A percentile compares a stretch with the other conserved stretches of the same genome.
Evolutionary conservation across 345 rosid genomes (phyloP).

Genomic region (Passiflora organensis): DNA sequence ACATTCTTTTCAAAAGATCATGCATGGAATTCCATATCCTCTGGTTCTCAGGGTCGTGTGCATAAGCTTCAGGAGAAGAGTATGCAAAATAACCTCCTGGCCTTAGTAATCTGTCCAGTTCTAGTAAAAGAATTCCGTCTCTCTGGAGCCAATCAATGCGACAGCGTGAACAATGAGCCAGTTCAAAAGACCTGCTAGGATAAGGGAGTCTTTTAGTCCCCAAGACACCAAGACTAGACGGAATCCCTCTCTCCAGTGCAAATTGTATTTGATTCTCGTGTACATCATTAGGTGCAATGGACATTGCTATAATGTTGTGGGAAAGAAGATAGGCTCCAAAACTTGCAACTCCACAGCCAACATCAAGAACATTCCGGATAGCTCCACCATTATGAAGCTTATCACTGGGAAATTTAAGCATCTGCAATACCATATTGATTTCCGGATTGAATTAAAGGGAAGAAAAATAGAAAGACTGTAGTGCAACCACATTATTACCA

Average conservation of each 20-base stretch:
- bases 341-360: slow-evolving; percentile 99
- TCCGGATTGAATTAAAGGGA: not conserved
- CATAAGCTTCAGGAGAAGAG: slow-evolving; percentile 98
- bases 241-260: slow-evolving; percentile 94
- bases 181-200: slow-evolving; percentile 96
- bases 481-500: too few species aligned
- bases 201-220: slow-evolving; percentile 95
- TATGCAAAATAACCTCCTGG: slow-evolving; percentile 97
- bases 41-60: slow-evolving; percentile 74
- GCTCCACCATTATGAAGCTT: slow-evolving; percentile 80
- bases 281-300: slow-evolving; percentile 96
- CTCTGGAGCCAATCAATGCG: slow-evolving; percentile 98
- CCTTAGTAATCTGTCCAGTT: slow-evolving; percentile 89
- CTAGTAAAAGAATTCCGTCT: slow-evolving; percentile 85
- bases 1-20: slow-evolving; percentile 78
- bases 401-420: slow-evolving; percentile 90
- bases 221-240: slow-evolving; percentile 87
- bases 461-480: not conserved
- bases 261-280: slow-evolving; percentile 98
- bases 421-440: slow-evolving; percentile 39
- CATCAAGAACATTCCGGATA: slow-evolving; percentile 83
- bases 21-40: slow-evolving; percentile 80
- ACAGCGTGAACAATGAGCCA: slow-evolving; percentile 95
- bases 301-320: slow-evolving; percentile 78
- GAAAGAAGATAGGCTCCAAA: slow-evolving; percentile 95